A percentile compares a stretch with the other conserved stretches of the same genome.
These are phyloP conservation scores for Nannizzia gypsea DNA, from an alignment of 2,329 filamentous ascomycete genomes.

Conservation along the genomic window DNA sequence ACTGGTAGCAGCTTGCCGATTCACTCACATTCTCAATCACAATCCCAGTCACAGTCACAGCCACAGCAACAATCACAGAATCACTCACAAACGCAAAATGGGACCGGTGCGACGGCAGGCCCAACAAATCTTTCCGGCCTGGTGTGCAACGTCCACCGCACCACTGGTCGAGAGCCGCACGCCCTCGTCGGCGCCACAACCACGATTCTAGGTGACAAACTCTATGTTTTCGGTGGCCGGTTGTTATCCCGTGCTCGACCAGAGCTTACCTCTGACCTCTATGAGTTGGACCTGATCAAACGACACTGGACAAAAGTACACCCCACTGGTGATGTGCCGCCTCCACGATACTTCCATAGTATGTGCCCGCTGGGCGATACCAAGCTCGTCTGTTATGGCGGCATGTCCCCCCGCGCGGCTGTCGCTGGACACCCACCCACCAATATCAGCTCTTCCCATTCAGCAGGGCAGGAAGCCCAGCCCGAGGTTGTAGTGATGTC, in stretches of 20 bases:
- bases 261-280: slow-evolving; percentile 77
- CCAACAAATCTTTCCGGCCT: slow-evolving; percentile 54
- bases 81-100: slow-evolving; percentile 4
- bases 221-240: slow-evolving; percentile 92
- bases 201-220: slow-evolving; percentile 84
- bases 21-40: neutral
- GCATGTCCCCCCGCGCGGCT: slow-evolving; percentile 72
- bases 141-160: slow-evolving; percentile 61
- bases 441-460: slow-evolving; percentile 24
- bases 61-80: neutral
- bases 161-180: slow-evolving; percentile 81
- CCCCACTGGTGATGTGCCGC: slow-evolving; percentile 70
- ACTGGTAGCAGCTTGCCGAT: neutral
- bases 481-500: slow-evolving; percentile 95
- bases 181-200: slow-evolving; percentile 90
- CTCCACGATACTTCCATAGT: slow-evolving; percentile 92
- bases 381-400: slow-evolving; percentile 94
- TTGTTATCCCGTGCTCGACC: slow-evolving; percentile 74
- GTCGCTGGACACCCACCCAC: slow-evolving; percentile 35
- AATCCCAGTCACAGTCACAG: neutral
- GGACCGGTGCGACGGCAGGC: neutral
- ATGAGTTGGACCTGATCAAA: slow-evolving; percentile 81
- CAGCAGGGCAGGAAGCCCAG: slow-evolving; percentile 48
- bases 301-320: slow-evolving; percentile 91
- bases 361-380: slow-evolving; percentile 88